Conservation (phyloP, 768 basidiomycete genomes). For the Hydnomerulius pinastri region DNA sequence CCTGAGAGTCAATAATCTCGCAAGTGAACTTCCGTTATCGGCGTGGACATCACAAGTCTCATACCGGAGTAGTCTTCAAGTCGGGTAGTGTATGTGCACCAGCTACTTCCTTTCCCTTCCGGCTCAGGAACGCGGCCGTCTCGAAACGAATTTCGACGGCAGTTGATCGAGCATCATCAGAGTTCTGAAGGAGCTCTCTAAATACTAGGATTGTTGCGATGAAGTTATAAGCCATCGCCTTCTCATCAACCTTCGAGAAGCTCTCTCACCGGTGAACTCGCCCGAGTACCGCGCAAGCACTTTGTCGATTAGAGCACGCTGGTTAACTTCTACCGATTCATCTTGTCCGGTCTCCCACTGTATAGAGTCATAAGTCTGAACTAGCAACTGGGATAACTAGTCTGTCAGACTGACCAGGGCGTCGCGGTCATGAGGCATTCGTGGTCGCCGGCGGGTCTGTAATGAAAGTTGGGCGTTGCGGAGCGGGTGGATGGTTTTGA, state of each 20-base stretch:
- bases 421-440: slow-evolving; percentile 32
- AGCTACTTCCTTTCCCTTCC: slow-evolving; percentile 16
- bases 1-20: slow-evolving; percentile 39
- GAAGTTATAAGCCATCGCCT: background rate
- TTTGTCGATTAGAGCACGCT: slow-evolving; percentile 95
- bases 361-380: background rate
- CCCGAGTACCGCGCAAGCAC: slow-evolving; percentile 95
- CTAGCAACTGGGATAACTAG: background rate
- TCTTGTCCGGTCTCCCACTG: slow-evolving; percentile 66
- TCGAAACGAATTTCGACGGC: slow-evolving; percentile 78
- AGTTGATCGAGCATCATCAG: slow-evolving; percentile 81
- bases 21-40: background rate
- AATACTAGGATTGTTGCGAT: slow-evolving; percentile 44
- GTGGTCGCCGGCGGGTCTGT: background rate
- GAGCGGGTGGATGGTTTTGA: too few species aligned
- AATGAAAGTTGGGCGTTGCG: background rate
- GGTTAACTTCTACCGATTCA: slow-evolving; percentile 89
- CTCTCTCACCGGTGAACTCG: slow-evolving; percentile 72
- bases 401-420: slow-evolving; percentile 30
- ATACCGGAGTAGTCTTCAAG: slow-evolving; percentile 59
- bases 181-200: slow-evolving; percentile 90
- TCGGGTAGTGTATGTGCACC: slow-evolving; percentile 47
- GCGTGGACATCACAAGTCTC: slow-evolving; percentile 14
- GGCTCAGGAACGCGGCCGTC: slow-evolving; percentile 49
- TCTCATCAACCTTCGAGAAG: background rate